These are phyloP conservation scores for Flammula alnicola DNA, from an alignment of 1,284 basidiomycete species.

Conservation along the genomic window DNA sequence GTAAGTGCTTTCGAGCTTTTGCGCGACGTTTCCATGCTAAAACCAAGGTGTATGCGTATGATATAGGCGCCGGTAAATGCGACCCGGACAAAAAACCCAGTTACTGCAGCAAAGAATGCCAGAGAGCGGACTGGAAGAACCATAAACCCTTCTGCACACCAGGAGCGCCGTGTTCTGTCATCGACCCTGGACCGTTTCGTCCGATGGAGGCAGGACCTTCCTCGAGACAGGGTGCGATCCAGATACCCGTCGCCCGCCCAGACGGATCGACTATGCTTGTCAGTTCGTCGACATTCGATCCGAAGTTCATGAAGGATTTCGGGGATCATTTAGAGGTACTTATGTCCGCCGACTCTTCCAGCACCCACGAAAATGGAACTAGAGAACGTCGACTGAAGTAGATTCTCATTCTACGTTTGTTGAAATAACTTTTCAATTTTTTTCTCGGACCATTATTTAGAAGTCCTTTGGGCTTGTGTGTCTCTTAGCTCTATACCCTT, in stretches of 20 bases:
- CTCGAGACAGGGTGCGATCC: conserved; percentile 23
- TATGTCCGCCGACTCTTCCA: no score
- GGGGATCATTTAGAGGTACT: no score
- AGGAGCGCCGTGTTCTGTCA: conserved; percentile 35
- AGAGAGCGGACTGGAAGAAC: conserved; percentile 35
- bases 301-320: conserved; percentile 29
- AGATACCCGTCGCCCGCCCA: conserved; percentile 27
- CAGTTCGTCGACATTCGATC: conserved; percentile 30
- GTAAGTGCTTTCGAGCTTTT: conserved; percentile 18
- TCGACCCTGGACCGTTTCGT: no score
- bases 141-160: conserved; percentile 24
- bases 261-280: conserved; percentile 27
- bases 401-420: no score
- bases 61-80: conserved; percentile 35
- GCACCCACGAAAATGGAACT: no score
- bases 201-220: conserved; percentile 4
- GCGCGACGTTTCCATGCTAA: background rate
- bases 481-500: no score
- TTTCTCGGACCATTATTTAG: no score
- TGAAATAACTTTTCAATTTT: no score
- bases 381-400: no score
- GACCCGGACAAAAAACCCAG: no score
- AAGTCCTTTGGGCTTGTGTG: no score
- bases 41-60: no score
- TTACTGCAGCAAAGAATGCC: conserved; percentile 35